phyloP scores from a whole-genome alignment of 225 moss, liverwort and hornwort genomes.

The Straminergon stramineum region DNA sequence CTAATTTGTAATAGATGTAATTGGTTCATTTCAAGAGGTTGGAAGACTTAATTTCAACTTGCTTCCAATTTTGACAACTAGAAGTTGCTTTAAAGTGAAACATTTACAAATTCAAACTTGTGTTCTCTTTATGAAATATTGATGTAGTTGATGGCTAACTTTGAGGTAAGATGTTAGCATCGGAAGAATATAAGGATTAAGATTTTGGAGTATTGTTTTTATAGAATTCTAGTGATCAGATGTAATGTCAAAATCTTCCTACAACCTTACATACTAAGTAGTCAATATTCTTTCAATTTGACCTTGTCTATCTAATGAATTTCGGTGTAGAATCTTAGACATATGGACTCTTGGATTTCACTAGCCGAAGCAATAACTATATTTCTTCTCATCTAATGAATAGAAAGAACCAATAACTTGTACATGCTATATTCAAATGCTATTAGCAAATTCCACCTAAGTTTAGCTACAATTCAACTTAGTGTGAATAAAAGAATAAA shows the following conservation, averaged over 20 bases:
- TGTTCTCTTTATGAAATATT: not conserved
- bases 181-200: not conserved
- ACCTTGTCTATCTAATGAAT: not conserved
- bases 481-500: not conserved
- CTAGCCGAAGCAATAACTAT: rapidly evolving
- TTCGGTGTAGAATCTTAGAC: not conserved
- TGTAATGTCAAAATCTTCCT: too few relatives aligned
- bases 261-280: not conserved
- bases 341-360: not conserved
- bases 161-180: not conserved
- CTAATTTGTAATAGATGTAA: not conserved
- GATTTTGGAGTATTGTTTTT: not conserved
- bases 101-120: not conserved
- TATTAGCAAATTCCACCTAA: not conserved
- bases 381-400: not conserved
- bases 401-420: not conserved
- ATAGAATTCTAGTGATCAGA: not conserved
- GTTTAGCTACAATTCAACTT: not conserved
- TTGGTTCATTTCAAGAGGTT: not conserved
- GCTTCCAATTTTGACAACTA: not conserved
- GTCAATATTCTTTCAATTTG: not conserved
- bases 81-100: not conserved
- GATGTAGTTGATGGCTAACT: too few relatives aligned
- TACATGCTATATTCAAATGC: not conserved
- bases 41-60: not conserved